Evolutionary conservation across 352 stramenopile species (phyloP).

Genomic region (Phytophthora aleatoria): DNA sequence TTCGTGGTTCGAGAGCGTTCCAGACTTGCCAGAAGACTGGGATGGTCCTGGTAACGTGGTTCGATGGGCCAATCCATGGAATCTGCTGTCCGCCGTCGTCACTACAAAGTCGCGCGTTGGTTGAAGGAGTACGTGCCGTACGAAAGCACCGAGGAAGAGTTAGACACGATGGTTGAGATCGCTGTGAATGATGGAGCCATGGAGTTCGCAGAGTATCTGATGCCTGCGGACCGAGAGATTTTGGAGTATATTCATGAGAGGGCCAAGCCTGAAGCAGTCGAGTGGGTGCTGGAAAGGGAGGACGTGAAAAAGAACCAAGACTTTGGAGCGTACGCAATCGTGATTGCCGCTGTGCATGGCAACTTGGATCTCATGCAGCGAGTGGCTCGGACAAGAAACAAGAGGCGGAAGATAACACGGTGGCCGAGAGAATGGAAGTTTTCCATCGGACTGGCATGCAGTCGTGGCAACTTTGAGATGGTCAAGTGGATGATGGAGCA

Average conservation of each 20-base stretch:
- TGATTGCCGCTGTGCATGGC: background rate
- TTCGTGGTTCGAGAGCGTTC: background rate
- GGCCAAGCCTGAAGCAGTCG: background rate
- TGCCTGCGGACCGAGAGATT: background rate
- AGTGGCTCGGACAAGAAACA: background rate
- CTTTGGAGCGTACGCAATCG: background rate
- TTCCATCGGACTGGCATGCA: background rate
- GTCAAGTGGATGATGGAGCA: slow-evolving; percentile 1
- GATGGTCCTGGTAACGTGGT: slow-evolving; percentile 1
- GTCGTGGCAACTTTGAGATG: slow-evolving; percentile 2
- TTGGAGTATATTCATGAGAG: slow-evolving; percentile 1
- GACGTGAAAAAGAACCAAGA: background rate
- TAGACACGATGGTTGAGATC: background rate
- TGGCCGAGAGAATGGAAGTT: slow-evolving; percentile 1
- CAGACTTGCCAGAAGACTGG: background rate
- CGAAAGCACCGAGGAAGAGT: background rate
- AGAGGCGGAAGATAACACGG: background rate
- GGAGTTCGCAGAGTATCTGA: slow-evolving; percentile 5
- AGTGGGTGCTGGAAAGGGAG: background rate
- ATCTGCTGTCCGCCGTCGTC: background rate
- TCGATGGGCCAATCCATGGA: background rate
- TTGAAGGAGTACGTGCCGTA: background rate
- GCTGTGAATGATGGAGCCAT: slow-evolving; percentile 4
- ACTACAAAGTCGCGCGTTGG: background rate
- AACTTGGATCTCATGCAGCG: slow-evolving; percentile 1